Conservation (phyloP, 441 rosid genomes). For the Bruguiera hainesii region DNA sequence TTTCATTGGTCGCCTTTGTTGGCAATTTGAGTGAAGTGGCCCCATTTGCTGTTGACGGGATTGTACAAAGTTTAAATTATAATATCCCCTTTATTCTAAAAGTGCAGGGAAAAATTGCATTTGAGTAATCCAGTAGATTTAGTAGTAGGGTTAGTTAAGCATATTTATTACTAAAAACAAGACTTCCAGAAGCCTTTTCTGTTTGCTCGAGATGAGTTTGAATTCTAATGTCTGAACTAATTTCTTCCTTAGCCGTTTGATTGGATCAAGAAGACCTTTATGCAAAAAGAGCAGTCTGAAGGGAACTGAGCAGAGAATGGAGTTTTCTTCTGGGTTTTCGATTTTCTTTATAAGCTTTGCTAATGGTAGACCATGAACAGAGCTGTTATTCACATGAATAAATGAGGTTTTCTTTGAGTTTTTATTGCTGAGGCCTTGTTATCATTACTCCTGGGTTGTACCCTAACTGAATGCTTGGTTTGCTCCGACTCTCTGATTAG, state of each 20-base stretch:
- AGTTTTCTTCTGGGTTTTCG: constrained; percentile 13
- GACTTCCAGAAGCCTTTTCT: background rate
- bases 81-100: too few species aligned
- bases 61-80: too few species aligned
- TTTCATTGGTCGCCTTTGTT: too few species aligned
- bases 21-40: too few species aligned
- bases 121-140: too few species aligned
- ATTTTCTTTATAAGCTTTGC: constrained; percentile 24
- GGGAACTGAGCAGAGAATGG: constrained; percentile 28
- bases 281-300: constrained; percentile 53
- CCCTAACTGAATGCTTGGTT: background rate
- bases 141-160: too few species aligned
- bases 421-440: constrained; percentile 22
- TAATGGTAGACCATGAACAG: constrained; percentile 17
- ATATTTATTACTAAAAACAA: too few species aligned
- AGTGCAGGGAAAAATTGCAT: too few species aligned
- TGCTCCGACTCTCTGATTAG: background rate
- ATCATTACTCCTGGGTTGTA: constrained; percentile 15
- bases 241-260: constrained; percentile 60
- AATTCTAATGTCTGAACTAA: background rate
- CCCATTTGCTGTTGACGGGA: too few species aligned
- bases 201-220: background rate
- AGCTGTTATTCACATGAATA: constrained; percentile 23
- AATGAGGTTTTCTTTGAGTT: constrained; percentile 27
- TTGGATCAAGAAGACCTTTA: constrained; percentile 85